Evolutionary conservation across 176 grass and related monocot genomes (phyloP).

Genomic region (Phoenix dactylifera): DNA sequence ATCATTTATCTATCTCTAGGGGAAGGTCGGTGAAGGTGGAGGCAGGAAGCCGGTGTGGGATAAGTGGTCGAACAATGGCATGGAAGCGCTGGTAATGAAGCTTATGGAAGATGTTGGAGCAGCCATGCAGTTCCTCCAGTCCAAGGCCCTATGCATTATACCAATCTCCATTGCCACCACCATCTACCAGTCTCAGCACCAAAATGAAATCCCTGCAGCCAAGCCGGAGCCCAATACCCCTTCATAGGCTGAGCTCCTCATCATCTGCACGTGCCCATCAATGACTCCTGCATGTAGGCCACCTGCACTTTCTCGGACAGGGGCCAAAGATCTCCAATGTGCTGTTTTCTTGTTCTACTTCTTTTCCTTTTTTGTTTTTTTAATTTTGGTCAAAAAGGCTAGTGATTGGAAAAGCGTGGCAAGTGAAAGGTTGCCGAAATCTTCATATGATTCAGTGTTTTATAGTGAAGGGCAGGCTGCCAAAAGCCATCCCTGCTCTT

Average conservation of each 20-base stretch:
- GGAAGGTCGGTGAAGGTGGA: neutral
- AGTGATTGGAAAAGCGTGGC: too few species aligned
- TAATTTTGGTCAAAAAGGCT: too few species aligned
- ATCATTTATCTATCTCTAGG: neutral
- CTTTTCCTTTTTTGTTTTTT: too few species aligned
- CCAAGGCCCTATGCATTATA: neutral
- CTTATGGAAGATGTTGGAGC: neutral
- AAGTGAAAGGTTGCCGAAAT: too few species aligned
- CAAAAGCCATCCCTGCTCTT: too few species aligned
- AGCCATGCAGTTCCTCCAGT: neutral
- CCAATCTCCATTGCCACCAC: neutral
- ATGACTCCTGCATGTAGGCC: slow-evolving; percentile 3
- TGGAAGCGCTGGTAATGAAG: neutral
- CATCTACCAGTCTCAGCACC: neutral
- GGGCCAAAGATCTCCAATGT: too few species aligned
- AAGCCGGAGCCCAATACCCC: neutral
- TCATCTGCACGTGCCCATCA: slow-evolving; percentile 7
- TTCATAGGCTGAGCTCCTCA: neutral
- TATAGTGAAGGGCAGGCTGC: too few species aligned
- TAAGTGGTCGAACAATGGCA: neutral
- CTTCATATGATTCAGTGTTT: too few species aligned
- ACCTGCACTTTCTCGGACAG: too few species aligned
- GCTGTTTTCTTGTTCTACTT: too few species aligned
- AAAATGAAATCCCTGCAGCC: neutral
- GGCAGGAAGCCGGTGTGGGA: too few species aligned